These are phyloP conservation scores for Plasmodium coatneyi DNA, from an alignment of 169 alveolate genomes.

Conservation along the genomic window DNA sequence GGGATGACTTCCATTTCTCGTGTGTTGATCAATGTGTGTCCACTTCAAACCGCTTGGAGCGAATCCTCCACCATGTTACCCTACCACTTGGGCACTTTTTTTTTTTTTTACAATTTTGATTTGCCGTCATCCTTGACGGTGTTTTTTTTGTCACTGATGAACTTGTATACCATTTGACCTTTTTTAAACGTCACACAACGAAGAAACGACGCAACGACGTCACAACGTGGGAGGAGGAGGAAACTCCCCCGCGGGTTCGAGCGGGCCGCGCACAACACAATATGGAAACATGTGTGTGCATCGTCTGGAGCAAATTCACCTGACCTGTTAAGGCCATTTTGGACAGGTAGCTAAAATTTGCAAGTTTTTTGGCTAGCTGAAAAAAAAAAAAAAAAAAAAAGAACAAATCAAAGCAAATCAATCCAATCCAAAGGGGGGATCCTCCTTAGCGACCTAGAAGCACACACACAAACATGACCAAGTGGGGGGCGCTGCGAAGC, in stretches of 20 bases:
- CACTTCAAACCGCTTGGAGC: background rate
- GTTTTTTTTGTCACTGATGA: background rate
- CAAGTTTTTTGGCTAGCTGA: background rate
- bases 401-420: background rate
- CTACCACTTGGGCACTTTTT: background rate
- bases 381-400: conserved; percentile 2
- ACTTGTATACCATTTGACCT: background rate
- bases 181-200: background rate
- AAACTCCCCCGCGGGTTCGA: background rate
- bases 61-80: background rate
- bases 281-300: background rate
- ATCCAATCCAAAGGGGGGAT: background rate
- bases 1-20: background rate
- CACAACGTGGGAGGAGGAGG: background rate
- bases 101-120: background rate
- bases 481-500: conserved; percentile 15
- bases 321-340: conserved; percentile 17
- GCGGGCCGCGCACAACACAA: background rate
- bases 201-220: background rate
- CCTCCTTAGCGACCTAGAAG: background rate
- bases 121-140: too few species aligned
- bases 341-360: background rate
- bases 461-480: conserved; percentile 19
- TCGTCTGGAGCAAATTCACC: background rate
- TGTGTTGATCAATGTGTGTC: background rate